Evolutionary conservation across 108 stramenopile species (phyloP), one percentile per base, ranked within the genome.

Genomic region (Skeletonema grethae): DNA sequence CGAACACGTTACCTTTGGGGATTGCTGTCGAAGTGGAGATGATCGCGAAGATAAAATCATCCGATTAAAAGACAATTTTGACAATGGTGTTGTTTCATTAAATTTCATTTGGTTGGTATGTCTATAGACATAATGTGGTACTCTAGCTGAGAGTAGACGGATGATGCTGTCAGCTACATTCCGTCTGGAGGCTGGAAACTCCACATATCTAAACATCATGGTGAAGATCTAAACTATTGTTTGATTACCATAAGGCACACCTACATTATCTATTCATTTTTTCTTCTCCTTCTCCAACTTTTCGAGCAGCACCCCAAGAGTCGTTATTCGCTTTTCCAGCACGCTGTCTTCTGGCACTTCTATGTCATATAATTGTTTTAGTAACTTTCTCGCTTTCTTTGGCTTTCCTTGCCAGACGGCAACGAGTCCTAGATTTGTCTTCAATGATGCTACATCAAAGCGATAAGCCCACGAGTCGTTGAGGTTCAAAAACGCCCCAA

Each of bases 321-420:
- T 63, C 28, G 39, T 62, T 25, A 79, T 79, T 5, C 62, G 60
- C 18, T 34, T 15, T 39, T 18, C 48, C 1, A 79, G 62, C 13
- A 66, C 39, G 72, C 72, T 66, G 35, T 53, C 57, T 30, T 25
- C 15, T 15, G 67, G 71, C 3, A 79, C 57, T 50, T 79, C 78
- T 53, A 79, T 72, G 41, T 56, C 78, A 45, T 72, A 46, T 0
- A 79, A 61, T 45, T 79, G 78, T 34, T 67, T 67, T 35, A 79
- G 48, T 11, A 72, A 55, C 22, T 79, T 79, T 48, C 59, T 53
- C 22, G 78, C 78, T 50, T 79, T 79, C 60, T 79, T 79, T 0
- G 78, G 78, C 48, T 79, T 79, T 12, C 70, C 70, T 62, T 79
- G 78, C 78, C 78, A 79, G 13, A 79, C 55, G 12, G 78, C 78